phyloP scores from a whole-genome alignment of 1,284 basidiomycete genomes.

The Cystobasidium slooffiae region DNA sequence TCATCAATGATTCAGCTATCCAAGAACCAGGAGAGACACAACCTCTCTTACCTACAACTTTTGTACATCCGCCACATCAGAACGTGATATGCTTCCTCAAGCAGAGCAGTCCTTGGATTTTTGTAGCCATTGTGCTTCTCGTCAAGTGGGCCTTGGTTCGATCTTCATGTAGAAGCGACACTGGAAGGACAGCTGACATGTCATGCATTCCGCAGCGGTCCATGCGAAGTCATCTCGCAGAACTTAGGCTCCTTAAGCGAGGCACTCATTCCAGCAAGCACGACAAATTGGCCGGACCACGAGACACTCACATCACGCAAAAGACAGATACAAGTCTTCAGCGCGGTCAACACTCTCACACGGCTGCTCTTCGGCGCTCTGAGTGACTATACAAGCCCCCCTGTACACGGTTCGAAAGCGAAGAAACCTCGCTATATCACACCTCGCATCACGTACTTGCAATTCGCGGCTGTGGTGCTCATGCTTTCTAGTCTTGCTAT shows the following conservation, averaged over 20 bases:
- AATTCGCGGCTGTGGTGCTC: conserved; percentile 38
- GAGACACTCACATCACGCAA: conserved; percentile 44
- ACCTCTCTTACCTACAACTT: conserved; percentile 8
- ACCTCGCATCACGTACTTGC: conserved; percentile 47
- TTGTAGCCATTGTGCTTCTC: conserved; percentile 48
- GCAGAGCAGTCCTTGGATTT: conserved; percentile 49
- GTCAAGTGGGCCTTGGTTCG: conserved; percentile 35
- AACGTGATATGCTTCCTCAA: conserved; percentile 14
- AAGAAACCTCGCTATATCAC: conserved; percentile 9
- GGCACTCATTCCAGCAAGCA: conserved; percentile 43
- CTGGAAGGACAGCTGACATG: neutral
- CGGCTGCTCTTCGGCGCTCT: conserved; percentile 48
- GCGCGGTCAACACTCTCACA: conserved; percentile 48
- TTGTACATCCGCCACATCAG: conserved; percentile 25
- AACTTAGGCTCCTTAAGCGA: conserved; percentile 48
- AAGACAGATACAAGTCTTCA: conserved; percentile 49
- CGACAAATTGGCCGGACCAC: conserved; percentile 29
- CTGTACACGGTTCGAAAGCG: neutral
- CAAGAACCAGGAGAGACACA: conserved; percentile 9
- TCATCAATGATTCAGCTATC: neutral
- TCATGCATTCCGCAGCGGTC: conserved; percentile 20
- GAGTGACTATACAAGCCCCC: conserved; percentile 45
- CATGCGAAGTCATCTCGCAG: conserved; percentile 49
- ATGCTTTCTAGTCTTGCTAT: conserved; percentile 43
- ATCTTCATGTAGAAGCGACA: neutral